Conservation (phyloP, 192 early-diverging fungal genomes). For the Funneliformis geosporum region DNA sequence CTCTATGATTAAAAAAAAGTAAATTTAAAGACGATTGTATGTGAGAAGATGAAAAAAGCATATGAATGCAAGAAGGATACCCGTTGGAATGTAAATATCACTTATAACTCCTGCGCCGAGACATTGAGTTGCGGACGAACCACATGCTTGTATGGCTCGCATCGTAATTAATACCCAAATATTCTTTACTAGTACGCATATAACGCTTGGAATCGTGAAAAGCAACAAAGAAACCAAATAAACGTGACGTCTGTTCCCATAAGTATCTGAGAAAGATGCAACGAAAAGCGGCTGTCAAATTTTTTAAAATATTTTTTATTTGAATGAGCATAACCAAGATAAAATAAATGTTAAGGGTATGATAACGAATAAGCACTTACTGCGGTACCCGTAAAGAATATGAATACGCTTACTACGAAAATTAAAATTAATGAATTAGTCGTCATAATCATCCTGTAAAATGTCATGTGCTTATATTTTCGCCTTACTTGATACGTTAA, state of each 20-base stretch:
- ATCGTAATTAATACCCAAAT: slow-evolving; percentile 44
- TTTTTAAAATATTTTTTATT: no score
- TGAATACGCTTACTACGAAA: slow-evolving; percentile 8
- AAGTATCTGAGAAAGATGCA: slow-evolving; percentile 41
- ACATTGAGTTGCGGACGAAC: slow-evolving; percentile 35
- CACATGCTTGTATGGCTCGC: slow-evolving; percentile 44
- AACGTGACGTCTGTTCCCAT: slow-evolving; percentile 38
- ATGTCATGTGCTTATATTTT: neutral
- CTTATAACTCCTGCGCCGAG: slow-evolving; percentile 43
- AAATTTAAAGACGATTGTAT: no score
- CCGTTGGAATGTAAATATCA: slow-evolving; percentile 34
- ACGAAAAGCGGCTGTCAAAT: slow-evolving; percentile 44
- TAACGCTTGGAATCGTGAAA: slow-evolving; percentile 40
- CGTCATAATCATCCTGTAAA: neutral
- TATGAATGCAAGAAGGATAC: no score
- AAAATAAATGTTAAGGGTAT: slow-evolving; percentile 3
- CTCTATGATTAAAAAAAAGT: slow-evolving; percentile 26
- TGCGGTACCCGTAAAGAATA: neutral
- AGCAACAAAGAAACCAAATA: slow-evolving; percentile 42
- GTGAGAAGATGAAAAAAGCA: no score
- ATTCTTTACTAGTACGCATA: slow-evolving; percentile 38
- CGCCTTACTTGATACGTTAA: neutral
- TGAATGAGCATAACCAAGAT: no score
- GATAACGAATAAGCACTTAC: neutral
- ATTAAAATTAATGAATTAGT: neutral